These are phyloP conservation scores for Chaetomidium leptoderma DNA, from an alignment of 495 filamentous ascomycete species.

Conservation along the genomic window DNA sequence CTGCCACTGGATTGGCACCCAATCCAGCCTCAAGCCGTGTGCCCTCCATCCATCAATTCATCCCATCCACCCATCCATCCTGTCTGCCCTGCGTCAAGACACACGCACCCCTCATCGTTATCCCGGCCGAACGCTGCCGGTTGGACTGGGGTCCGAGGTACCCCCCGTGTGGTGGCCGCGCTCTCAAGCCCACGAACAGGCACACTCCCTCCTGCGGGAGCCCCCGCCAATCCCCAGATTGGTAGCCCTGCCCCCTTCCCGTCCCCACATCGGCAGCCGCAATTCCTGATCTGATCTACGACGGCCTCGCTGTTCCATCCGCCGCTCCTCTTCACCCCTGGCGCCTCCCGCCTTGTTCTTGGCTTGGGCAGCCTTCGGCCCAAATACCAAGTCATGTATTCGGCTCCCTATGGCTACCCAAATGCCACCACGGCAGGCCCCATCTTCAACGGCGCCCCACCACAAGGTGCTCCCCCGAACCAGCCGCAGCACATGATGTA, in stretches of 20 bases:
- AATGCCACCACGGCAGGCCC: constrained; percentile 44
- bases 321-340: constrained; percentile 13
- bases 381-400: constrained; percentile 44
- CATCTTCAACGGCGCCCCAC: constrained; percentile 48
- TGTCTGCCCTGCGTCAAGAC: constrained; percentile 12
- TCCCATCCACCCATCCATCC: background rate
- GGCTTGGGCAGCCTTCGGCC: constrained; percentile 24
- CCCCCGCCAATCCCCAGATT: constrained; percentile 18
- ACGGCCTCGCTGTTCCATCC: constrained; percentile 27
- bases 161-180: constrained; percentile 3
- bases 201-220: background rate
- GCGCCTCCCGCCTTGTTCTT: constrained; percentile 24
- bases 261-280: constrained; percentile 33
- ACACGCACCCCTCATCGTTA: constrained; percentile 12
- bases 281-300: constrained; percentile 34
- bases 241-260: constrained; percentile 32
- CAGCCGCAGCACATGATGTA: constrained; percentile 47
- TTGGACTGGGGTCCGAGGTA: constrained; percentile 21
- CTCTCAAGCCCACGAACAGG: constrained; percentile 7
- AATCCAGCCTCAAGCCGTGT: background rate
- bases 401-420: constrained; percentile 46
- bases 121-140: constrained; percentile 14
- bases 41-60: background rate
- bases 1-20: constrained; percentile 6
- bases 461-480: constrained; percentile 42